Evolutionary conservation across 768 basidiomycete species (phyloP), one percentile per base, ranked within the genome.

Genomic region (Xerocomellus intermedius): DNA sequence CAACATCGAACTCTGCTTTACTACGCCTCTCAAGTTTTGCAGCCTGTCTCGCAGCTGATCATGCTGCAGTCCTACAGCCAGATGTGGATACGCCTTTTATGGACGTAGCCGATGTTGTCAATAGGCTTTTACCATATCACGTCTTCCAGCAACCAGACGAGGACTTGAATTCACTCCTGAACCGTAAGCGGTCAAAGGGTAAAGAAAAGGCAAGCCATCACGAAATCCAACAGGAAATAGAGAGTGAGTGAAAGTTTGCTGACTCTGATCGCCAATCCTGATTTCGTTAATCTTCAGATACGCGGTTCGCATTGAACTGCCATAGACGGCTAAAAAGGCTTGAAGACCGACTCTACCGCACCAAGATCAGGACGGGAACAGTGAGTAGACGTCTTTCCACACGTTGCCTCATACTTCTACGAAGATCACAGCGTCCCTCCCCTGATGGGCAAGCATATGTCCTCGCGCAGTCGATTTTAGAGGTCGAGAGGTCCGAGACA

Each of bases 101-200:
- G 14, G 83, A 89, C 62, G 69, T 75, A 9, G 64, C 71, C 6
- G 91, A 93, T 64, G 85, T 77, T 3, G 76, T 91, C 22, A 78
- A 81, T n/a, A 80, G 89, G 47, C 75, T 93, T 21, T 74, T 92
- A 21, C 89, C 91, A 0, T 92, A 89, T 62, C 91, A 93, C 64
- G 71, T 92, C 47, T 90, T 86, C 59, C 87, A 87, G 58, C 86
- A 89, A 55, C 89, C 89, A 0, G 72, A 71, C 53, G 84, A 86
- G 42, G 91, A 93, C 59, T 60, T 89, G 59, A 68, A 73, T 33
- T 32, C 62, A 28, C 65, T 75, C 32, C 7, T 60, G 43, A 38
- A 53, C 21, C 49, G 47, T 5, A 64, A 28, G 24, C 57, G 50
- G n/a, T 59, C 67, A 46, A 89, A 89, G 67, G 84, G 85, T 13